These are phyloP conservation scores for Mycena venus DNA, from an alignment of 768 basidiomycete genomes.

Conservation along the genomic window DNA sequence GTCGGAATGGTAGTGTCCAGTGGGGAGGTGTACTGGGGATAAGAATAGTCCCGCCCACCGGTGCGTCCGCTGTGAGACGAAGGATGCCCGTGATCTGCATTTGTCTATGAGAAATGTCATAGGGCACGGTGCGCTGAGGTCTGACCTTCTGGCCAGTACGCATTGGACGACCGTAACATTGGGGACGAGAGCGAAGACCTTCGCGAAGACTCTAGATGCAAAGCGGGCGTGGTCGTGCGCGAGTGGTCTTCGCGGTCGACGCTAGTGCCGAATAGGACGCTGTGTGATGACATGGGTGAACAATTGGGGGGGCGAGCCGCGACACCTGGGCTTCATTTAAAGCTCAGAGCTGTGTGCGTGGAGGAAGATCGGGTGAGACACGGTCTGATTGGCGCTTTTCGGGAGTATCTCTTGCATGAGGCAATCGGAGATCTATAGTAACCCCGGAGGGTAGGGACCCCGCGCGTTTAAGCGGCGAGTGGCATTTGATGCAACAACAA, in stretches of 20 bases:
- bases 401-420: slow-evolving; percentile 3
- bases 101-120: neutral
- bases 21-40: neutral
- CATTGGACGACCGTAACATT: neutral
- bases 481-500: slow-evolving; percentile 4
- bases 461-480: neutral
- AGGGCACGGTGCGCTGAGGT: neutral
- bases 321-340: neutral
- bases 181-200: neutral
- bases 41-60: neutral
- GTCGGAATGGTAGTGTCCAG: neutral
- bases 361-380: slow-evolving; percentile 10
- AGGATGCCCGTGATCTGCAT: neutral
- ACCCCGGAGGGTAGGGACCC: neutral
- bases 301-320: neutral
- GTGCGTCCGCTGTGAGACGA: neutral
- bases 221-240: neutral
- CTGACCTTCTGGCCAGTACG: slow-evolving; percentile 5
- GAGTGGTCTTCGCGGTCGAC: neutral
- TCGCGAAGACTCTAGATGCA: neutral
- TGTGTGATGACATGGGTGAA: slow-evolving; percentile 25
- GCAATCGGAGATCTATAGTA: slow-evolving; percentile 15
- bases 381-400: slow-evolving; percentile 14
- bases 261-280: slow-evolving; percentile 4
- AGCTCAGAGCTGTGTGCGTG: neutral